phyloP scores from a whole-genome alignment of 176 grass and related monocot species.

The Guadua angustifolia region DNA sequence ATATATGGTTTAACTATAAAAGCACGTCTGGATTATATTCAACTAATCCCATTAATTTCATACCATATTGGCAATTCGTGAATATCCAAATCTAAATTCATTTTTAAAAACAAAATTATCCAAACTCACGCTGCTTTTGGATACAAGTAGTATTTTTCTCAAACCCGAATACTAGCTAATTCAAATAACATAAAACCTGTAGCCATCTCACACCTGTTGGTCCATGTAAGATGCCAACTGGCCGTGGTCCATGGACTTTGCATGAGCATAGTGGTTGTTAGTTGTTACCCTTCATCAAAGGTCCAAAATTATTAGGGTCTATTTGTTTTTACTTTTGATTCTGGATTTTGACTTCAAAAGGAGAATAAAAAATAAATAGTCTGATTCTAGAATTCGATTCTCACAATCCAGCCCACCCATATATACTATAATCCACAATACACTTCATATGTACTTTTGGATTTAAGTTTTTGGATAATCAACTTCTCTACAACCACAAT shows the following conservation, averaged over 20 bases:
- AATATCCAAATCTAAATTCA: too few relatives aligned
- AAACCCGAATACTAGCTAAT: background rate
- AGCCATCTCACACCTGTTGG: background rate
- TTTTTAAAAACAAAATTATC: background rate
- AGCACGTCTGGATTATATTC: background rate
- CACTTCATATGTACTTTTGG: too few relatives aligned
- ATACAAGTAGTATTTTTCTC: background rate
- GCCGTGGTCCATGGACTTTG: background rate
- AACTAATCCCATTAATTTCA: too few relatives aligned
- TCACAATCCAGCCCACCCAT: too few relatives aligned
- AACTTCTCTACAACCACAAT: too few relatives aligned
- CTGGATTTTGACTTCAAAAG: too few relatives aligned
- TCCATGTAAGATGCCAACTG: conserved; percentile 23
- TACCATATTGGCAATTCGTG: background rate
- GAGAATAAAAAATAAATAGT: too few relatives aligned
- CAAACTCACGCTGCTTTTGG: background rate
- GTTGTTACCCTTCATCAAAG: background rate
- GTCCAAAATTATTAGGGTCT: conserved; percentile 45
- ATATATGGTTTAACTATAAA: background rate
- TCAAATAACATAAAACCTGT: background rate
- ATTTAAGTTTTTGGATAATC: too few relatives aligned
- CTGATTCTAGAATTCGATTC: too few relatives aligned
- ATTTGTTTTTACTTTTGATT: too few relatives aligned
- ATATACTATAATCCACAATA: too few relatives aligned
- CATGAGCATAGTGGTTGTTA: background rate